These are phyloP conservation scores for Peribolospora baueri DNA, from an alignment of 768 basidiomycete genomes.

Conservation along the genomic window DNA sequence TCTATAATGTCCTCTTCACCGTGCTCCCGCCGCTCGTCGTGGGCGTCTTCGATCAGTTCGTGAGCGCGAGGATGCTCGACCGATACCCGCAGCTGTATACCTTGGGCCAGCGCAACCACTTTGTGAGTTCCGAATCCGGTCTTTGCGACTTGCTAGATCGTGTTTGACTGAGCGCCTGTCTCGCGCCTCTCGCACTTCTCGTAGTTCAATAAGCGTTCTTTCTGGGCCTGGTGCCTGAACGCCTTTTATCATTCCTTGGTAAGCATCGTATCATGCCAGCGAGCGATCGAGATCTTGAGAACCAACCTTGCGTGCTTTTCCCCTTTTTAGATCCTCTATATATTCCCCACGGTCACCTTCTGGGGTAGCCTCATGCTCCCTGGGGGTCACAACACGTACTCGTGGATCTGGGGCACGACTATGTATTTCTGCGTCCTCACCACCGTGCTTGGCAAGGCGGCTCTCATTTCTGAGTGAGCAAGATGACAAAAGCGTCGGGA, in stretches of 20 bases:
- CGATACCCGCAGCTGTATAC: constrained; percentile 90
- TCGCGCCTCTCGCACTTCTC: not conserved
- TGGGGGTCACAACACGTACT: constrained; percentile 61
- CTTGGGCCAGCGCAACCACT: constrained; percentile 78
- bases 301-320: too few species aligned
- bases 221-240: constrained; percentile 79
- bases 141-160: not conserved
- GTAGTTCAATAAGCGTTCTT: constrained; percentile 54
- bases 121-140: constrained; percentile 27
- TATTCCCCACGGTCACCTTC: constrained; percentile 69
- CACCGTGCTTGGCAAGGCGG: constrained; percentile 91
- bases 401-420: constrained; percentile 97
- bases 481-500: too few species aligned
- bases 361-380: constrained; percentile 73
- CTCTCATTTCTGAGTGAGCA: constrained; percentile 82
- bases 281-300: too few species aligned
- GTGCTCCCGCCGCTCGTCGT: constrained; percentile 90
- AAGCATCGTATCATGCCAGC: constrained; percentile 15
- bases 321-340: constrained; percentile 44
- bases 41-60: constrained; percentile 94
- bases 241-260: constrained; percentile 76
- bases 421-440: constrained; percentile 80
- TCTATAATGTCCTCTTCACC: constrained; percentile 78
- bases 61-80: constrained; percentile 84
- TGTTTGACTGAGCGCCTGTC: not conserved